Evolutionary conservation across 164 flowering plant genomes (phyloP).

Genomic region (grape (Vitis vinifera)): DNA sequence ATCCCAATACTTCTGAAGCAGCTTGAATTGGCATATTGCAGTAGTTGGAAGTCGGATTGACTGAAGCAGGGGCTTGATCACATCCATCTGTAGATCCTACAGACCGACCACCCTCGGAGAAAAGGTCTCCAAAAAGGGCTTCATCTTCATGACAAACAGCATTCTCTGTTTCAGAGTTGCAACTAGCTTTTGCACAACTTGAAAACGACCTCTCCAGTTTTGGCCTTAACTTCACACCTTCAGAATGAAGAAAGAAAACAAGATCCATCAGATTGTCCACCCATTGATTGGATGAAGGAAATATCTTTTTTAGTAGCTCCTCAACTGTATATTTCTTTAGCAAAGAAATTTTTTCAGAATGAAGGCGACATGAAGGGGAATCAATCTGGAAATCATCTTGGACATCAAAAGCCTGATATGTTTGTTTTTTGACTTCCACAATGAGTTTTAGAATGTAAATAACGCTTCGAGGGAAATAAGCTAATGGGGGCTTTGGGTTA

Average conservation of each 20-base stretch:
- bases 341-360: conserved; percentile 49
- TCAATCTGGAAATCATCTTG: conserved; percentile 33
- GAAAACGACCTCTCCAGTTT: conserved; percentile 65
- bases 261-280: conserved; percentile 79
- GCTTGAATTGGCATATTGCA: conserved; percentile 67
- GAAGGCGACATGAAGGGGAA: conserved; percentile 44
- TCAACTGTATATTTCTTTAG: conserved; percentile 54
- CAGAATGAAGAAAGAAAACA: conserved; percentile 65
- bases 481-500: conserved; percentile 61
- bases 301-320: conserved; percentile 55
- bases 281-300: conserved; percentile 69
- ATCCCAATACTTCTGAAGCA: conserved; percentile 63
- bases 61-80: conserved; percentile 56
- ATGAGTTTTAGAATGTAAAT: conserved; percentile 61
- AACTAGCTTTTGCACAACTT: conserved; percentile 44
- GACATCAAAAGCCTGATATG: conserved; percentile 34
- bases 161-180: conserved; percentile 56
- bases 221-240: conserved; percentile 72
- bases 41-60: conserved; percentile 36
- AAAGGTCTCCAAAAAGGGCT: conserved; percentile 96
- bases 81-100: conserved; percentile 66
- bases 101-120: conserved; percentile 83
- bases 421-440: conserved; percentile 48
- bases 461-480: conserved; percentile 69
- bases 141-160: conserved; percentile 83